A percentile compares a stretch with the other conserved stretches of the same genome.
These are phyloP conservation scores for Mycena chlorophos DNA, from an alignment of 768 basidiomycete genomes.

Conservation along the genomic window DNA sequence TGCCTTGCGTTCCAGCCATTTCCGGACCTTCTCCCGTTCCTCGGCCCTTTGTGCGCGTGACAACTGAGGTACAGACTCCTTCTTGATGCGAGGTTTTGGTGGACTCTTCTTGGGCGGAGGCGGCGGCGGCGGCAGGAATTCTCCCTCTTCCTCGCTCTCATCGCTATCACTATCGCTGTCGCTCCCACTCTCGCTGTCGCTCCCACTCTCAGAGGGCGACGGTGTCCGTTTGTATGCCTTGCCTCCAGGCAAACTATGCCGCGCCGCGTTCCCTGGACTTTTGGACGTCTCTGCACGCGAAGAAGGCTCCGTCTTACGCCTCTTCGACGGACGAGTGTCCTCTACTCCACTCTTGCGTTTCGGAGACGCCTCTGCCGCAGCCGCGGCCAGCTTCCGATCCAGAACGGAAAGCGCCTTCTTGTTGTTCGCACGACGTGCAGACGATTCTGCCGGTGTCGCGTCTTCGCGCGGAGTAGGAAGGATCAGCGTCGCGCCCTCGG, in stretches of 20 bases:
- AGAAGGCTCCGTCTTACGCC: constrained; percentile 46
- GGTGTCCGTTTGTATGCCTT: constrained; percentile 1
- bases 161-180: constrained; percentile 1
- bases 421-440: constrained; percentile 51
- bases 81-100: constrained; percentile 14
- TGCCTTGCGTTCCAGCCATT: constrained; percentile 32
- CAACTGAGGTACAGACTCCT: constrained; percentile 15
- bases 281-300: constrained; percentile 29
- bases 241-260: constrained; percentile 10
- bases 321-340: constrained; percentile 45
- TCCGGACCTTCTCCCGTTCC: constrained; percentile 43
- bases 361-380: constrained; percentile 31
- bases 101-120: constrained; percentile 1
- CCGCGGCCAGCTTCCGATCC: constrained; percentile 55
- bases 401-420: constrained; percentile 50
- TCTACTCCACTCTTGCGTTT: constrained; percentile 32
- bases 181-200: background rate
- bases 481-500: constrained; percentile 44
- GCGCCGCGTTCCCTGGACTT: constrained; percentile 12
- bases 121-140: constrained; percentile 3
- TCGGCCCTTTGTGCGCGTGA: constrained; percentile 42
- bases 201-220: background rate
- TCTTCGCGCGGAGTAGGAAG: constrained; percentile 54
- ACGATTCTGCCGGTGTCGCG: constrained; percentile 45
- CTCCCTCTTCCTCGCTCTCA: constrained; percentile 11